These are phyloP conservation scores for Salvia hispanica DNA, from an alignment of 257 asterid genomes.

Conservation along the genomic window DNA sequence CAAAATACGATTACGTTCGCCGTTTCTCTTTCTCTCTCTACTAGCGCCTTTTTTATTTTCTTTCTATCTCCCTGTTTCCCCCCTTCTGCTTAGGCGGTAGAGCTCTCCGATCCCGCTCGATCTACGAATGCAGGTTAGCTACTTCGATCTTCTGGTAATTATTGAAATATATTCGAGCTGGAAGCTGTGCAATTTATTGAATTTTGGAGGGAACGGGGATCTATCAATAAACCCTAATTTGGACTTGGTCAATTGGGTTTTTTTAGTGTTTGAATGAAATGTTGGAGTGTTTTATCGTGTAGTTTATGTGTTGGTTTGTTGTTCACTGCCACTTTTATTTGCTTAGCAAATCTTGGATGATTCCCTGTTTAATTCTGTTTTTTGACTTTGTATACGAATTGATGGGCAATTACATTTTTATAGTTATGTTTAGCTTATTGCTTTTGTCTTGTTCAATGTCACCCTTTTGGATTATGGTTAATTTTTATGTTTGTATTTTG, in stretches of 20 bases:
- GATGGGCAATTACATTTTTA: slow-evolving; percentile 7
- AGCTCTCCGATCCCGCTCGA: slow-evolving; percentile 51
- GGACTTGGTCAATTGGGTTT: slow-evolving; percentile 48
- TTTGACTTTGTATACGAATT: slow-evolving; percentile 9
- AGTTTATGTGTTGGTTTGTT: slow-evolving; percentile 14
- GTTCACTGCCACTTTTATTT: slow-evolving; percentile 29
- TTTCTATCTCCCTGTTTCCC: slow-evolving; percentile 29
- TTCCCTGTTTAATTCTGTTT: slow-evolving; percentile 20
- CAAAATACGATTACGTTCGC: slow-evolving; percentile 20
- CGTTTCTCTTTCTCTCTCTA: slow-evolving; percentile 31
- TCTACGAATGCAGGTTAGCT: slow-evolving; percentile 55
- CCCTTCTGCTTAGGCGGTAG: slow-evolving; percentile 3
- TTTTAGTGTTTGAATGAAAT: slow-evolving; percentile 29
- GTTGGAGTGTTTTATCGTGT: slow-evolving; percentile 33
- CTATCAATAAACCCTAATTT: slow-evolving; percentile 55
- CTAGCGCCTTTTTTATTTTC: slow-evolving; percentile 9
- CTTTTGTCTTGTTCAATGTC: not conserved
- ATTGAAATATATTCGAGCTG: slow-evolving; percentile 26
- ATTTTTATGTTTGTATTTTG: slow-evolving; percentile 1
- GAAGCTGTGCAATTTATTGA: slow-evolving; percentile 28
- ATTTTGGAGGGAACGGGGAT: slow-evolving; percentile 25
- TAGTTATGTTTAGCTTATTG: not conserved
- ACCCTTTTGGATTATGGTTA: not conserved
- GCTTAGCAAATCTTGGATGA: slow-evolving; percentile 31
- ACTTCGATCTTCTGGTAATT: slow-evolving; percentile 21